phyloP scores from a whole-genome alignment of 495 filamentous ascomycete species.

The Tuber borchii region DNA sequence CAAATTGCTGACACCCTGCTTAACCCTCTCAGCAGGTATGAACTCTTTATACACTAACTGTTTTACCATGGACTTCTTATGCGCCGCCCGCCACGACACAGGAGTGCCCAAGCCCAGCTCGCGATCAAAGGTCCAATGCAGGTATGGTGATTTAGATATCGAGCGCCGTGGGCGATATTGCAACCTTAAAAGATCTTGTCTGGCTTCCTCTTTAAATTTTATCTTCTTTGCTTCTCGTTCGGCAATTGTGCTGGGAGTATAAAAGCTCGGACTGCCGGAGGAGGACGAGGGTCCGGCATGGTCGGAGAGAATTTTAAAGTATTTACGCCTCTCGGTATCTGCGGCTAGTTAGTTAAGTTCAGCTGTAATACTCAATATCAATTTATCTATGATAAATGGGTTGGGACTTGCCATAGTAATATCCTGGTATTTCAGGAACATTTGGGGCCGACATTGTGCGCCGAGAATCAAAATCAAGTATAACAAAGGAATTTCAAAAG shows the following conservation, averaged over 20 bases:
- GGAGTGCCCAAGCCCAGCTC: background rate
- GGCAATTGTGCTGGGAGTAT: conserved; percentile 26
- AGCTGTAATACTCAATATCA: background rate
- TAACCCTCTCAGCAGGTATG: background rate
- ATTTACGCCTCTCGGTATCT: conserved; percentile 48
- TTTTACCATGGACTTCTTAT: background rate
- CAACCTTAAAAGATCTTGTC: background rate
- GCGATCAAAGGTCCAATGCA: background rate
- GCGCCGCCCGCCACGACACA: background rate
- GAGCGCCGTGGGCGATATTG: background rate
- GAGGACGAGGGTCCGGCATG: conserved; percentile 35
- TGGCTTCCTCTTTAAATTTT: background rate
- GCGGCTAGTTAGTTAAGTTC: background rate
- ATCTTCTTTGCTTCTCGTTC: conserved; percentile 18
- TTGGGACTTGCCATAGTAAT: conserved; percentile 45
- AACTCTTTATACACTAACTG: background rate
- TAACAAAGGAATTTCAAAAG: background rate
- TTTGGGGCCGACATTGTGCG: conserved; percentile 1
- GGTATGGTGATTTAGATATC: background rate
- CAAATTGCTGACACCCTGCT: background rate
- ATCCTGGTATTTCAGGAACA: conserved; percentile 44
- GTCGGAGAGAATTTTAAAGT: conserved; percentile 49
- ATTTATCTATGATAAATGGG: background rate
- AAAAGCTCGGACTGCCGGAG: conserved; percentile 18
- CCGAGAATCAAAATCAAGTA: background rate